phyloP scores from a whole-genome alignment of 345 rosid species.

The Lepidium aucheri region DNA sequence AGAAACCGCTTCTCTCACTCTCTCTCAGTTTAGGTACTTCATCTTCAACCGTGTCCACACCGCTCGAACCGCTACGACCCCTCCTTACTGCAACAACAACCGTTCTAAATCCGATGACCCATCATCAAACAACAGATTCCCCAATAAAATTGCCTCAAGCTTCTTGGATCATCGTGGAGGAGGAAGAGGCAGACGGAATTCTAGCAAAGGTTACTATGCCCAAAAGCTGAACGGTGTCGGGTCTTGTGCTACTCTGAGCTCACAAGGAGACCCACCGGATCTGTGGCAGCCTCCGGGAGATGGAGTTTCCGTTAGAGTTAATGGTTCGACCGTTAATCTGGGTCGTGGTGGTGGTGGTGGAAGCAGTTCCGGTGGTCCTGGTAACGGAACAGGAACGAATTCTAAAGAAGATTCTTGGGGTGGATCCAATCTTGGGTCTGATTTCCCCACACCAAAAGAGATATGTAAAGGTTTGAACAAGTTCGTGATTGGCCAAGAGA shows the following conservation, averaged over 20 bases:
- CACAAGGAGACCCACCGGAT: conserved; percentile 93
- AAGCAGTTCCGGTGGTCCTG: conserved; percentile 7
- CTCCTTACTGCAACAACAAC: conserved; percentile 25
- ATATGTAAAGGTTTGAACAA: conserved; percentile 86
- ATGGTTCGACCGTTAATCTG: conserved; percentile 30
- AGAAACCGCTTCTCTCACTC: conserved; percentile 50
- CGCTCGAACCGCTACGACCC: conserved; percentile 32
- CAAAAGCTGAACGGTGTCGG: conserved; percentile 18
- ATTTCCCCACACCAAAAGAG: conserved; percentile 94
- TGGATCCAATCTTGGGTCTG: conserved; percentile 79
- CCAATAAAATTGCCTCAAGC: conserved; percentile 39
- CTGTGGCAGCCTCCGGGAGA: conserved; percentile 98
- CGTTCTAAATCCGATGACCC: conserved; percentile 43
- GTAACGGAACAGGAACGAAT: conserved; percentile 36
- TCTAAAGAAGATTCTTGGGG: conserved; percentile 84
- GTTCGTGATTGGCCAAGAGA: conserved; percentile 97
- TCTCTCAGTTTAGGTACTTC: conserved; percentile 60
- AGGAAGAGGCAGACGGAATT: background rate
- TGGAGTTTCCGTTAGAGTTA: conserved; percentile 50
- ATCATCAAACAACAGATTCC: conserved; percentile 32
- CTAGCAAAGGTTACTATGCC: conserved; percentile 22
- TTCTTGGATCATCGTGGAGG: conserved; percentile 30
- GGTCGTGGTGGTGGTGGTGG: conserved; percentile 40
- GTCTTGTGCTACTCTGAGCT: conserved; percentile 28
- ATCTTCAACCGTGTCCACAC: conserved; percentile 43